Evolutionary conservation across 805 yeast genomes (phyloP).

Genomic region (Metschnikowia amazonensis): DNA sequence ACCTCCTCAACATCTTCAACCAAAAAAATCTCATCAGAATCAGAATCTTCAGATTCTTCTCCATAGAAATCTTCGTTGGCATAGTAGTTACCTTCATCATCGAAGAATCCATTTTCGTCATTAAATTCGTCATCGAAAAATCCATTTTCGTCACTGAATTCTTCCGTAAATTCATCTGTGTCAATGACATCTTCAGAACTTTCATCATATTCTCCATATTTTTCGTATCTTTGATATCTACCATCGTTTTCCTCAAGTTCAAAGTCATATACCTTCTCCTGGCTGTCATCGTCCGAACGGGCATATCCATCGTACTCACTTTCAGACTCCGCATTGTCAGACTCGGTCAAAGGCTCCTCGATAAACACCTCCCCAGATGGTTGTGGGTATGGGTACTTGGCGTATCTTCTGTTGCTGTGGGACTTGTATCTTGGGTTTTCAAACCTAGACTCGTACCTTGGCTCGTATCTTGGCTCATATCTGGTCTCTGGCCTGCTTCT

Average conservation of each 20-base stretch:
- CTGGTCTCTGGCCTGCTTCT: conserved; percentile 2
- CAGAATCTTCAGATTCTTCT: conserved; percentile 17
- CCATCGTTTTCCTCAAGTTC: conserved; percentile 22
- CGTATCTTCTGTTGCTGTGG: conserved; percentile 21
- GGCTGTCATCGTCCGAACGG: conserved; percentile 20
- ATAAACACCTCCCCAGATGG: conserved; percentile 35
- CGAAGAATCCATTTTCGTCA: conserved; percentile 1
- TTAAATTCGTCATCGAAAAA: conserved; percentile 2
- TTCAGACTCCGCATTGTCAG: conserved; percentile 23
- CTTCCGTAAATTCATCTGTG: no score
- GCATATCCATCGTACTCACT: conserved; percentile 21
- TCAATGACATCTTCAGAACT: no score
- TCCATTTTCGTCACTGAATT: background rate
- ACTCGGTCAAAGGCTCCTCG: conserved; percentile 42
- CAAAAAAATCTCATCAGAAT: conserved; percentile 15
- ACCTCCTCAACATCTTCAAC: conserved; percentile 24
- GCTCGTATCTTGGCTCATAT: conserved; percentile 5
- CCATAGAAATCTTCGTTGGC: background rate
- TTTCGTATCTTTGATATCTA: background rate
- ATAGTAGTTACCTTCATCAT: background rate
- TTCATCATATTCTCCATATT: no score
- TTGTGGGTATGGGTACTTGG: conserved; percentile 33
- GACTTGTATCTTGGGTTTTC: conserved; percentile 4
- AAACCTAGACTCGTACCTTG: background rate
- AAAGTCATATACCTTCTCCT: conserved; percentile 30